A percentile compares a stretch with the other conserved stretches of the same genome.
Conservation (phyloP, 805 yeast genomes). For the Candida piceae region DNA sequence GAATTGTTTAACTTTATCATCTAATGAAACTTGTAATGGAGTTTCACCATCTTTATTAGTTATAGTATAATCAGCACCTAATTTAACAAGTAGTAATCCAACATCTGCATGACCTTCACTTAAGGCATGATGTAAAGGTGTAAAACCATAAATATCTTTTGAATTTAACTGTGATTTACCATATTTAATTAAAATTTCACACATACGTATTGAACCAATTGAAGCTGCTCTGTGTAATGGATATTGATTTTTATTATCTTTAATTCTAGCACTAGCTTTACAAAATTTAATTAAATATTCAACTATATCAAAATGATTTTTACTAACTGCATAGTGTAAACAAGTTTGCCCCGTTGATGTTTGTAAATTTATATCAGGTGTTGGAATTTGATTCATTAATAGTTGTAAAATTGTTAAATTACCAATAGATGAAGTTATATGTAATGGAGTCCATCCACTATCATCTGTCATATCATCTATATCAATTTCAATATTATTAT, state of each 20-base stretch:
- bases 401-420: conserved; percentile 45
- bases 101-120: conserved; percentile 87
- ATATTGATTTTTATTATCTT: conserved; percentile 60
- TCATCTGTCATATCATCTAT: conserved; percentile 66
- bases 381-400: conserved; percentile 43
- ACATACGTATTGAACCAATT: conserved; percentile 57
- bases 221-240: conserved; percentile 84
- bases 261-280: conserved; percentile 57
- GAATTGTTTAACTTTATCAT: conserved; percentile 43
- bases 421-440: conserved; percentile 77
- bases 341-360: conserved; percentile 68
- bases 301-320: conserved; percentile 52
- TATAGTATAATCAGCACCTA: conserved; percentile 59
- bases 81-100: conserved; percentile 53
- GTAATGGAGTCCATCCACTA: conserved; percentile 86
- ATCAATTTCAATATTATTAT: conserved; percentile 43
- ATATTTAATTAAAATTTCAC: conserved; percentile 45
- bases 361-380: conserved; percentile 55
- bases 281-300: conserved; percentile 45
- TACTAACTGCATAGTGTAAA: conserved; percentile 72
- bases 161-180: conserved; percentile 62
- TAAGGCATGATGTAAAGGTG: conserved; percentile 82
- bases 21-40: conserved; percentile 50
- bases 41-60: conserved; percentile 49
- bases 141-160: conserved; percentile 72